Percentiles rank a stretch among this genome's conserved stretches.
Conservation (phyloP, 768 basidiomycete genomes). For the Lentinula guzmanii region DNA sequence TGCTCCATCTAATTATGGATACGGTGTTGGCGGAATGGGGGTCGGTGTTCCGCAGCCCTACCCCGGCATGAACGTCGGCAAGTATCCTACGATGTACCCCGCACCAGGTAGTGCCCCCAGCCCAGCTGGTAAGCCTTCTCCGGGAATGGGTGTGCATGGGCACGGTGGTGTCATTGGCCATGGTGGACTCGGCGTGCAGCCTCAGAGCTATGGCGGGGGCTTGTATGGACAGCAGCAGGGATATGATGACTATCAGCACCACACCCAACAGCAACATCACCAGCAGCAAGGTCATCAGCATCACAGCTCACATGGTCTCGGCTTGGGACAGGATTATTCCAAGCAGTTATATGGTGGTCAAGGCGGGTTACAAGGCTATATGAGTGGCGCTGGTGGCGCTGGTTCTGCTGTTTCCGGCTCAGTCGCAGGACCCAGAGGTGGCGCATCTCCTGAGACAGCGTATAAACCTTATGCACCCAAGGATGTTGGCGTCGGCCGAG, state of each 20-base stretch:
- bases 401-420: conserved; percentile 27
- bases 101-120: conserved; percentile 61
- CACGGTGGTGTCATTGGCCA: conserved; percentile 6
- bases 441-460: conserved; percentile 61
- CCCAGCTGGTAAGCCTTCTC: conserved; percentile 51
- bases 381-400: conserved; percentile 28
- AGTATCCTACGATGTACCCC: conserved; percentile 72
- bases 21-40: conserved; percentile 39
- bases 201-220: conserved; percentile 22
- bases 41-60: conserved; percentile 37
- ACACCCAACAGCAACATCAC: conserved; percentile 48
- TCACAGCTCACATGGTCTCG: conserved; percentile 26
- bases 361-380: conserved; percentile 21
- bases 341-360: conserved; percentile 31
- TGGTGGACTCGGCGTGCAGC: conserved; percentile 27
- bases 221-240: conserved; percentile 17
- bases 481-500: conserved; percentile 48
- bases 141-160: conserved; percentile 32
- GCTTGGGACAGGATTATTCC: conserved; percentile 14
- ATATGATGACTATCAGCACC: conserved; percentile 46
- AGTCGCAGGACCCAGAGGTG: conserved; percentile 44
- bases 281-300: conserved; percentile 29
- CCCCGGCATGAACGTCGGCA: conserved; percentile 45
- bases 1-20: conserved; percentile 32
- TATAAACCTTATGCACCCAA: conserved; percentile 75